A percentile compares a stretch with the other conserved stretches of the same genome.
phyloP scores from a whole-genome alignment of 2,329 filamentous ascomycete genomes.

The Sclerotinia nivalis region DNA sequence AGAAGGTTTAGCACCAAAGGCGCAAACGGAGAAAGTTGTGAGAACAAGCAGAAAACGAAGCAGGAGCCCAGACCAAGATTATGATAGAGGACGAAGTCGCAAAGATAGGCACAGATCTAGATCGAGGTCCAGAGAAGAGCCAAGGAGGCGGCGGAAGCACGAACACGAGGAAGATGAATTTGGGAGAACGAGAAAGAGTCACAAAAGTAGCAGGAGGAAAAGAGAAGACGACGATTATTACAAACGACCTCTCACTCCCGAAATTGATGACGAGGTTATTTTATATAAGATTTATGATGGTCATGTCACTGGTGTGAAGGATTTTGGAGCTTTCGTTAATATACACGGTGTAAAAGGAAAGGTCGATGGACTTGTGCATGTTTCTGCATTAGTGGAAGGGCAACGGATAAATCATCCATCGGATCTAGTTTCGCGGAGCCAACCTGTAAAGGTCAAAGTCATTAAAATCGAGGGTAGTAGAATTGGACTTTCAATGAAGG shows the following conservation, averaged over 20 bases:
- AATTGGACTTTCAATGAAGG: constrained; percentile 93
- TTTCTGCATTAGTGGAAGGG: constrained; percentile 83
- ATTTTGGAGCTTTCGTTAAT: constrained; percentile 95
- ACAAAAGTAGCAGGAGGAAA: constrained; percentile 44
- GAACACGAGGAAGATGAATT: constrained; percentile 61
- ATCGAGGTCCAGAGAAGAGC: constrained; percentile 54
- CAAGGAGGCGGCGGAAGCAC: constrained; percentile 45
- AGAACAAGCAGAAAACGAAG: constrained; percentile 52
- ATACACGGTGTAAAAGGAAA: constrained; percentile 83
- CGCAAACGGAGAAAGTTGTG: constrained; percentile 43
- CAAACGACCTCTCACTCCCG: constrained; percentile 64
- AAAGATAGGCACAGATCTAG: constrained; percentile 51
- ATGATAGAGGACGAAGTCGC: constrained; percentile 41
- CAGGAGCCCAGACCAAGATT: constrained; percentile 50
- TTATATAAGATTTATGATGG: constrained; percentile 89
- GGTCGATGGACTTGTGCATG: constrained; percentile 89
- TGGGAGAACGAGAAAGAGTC: constrained; percentile 49
- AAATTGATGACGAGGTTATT: constrained; percentile 79
- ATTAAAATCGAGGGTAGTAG: constrained; percentile 78
- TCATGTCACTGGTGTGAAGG: constrained; percentile 86
- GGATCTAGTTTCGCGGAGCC: constrained; percentile 77
- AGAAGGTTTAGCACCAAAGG: constrained; percentile 78
- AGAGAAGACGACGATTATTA: constrained; percentile 60
- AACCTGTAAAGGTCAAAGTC: constrained; percentile 90
- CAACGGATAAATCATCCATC: constrained; percentile 89